phyloP scores from a whole-genome alignment of 208 protist genomes.

The Acanthamoeba quina region DNA sequence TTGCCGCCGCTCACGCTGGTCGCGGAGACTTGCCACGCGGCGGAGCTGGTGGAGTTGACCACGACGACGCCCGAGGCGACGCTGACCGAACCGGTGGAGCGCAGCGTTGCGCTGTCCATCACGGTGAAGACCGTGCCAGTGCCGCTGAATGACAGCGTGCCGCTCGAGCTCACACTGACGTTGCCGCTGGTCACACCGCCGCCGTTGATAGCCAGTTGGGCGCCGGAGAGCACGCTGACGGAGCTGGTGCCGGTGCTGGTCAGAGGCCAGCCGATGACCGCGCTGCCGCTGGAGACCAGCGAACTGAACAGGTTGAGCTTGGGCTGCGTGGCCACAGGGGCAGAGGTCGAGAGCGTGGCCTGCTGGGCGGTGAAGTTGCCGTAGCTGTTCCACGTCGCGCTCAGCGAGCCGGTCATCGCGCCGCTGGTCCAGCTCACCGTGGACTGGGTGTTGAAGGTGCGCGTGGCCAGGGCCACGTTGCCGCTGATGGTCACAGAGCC shows the following conservation, averaged over 20 bases:
- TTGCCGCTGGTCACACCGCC: slow-evolving; percentile 43
- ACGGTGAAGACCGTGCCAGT: not conserved
- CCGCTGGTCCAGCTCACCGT: slow-evolving; percentile 19
- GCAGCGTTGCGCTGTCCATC: slow-evolving; percentile 26
- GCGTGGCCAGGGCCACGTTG: not conserved
- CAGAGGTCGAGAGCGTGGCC: not conserved
- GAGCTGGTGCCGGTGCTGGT: not conserved
- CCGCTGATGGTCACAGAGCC: not conserved
- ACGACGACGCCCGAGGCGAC: slow-evolving; percentile 29
- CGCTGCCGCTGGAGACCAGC: not conserved
- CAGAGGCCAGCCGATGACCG: not conserved
- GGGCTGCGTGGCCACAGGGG: not conserved
- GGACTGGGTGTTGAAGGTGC: not conserved
- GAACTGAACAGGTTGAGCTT: slow-evolving; percentile 20
- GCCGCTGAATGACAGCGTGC: slow-evolving; percentile 14
- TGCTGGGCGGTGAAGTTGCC: not conserved
- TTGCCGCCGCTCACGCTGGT: slow-evolving; percentile 45
- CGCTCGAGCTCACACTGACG: not conserved
- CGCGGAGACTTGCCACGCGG: slow-evolving; percentile 34
- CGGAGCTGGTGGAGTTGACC: slow-evolving; percentile 45
- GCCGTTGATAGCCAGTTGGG: not conserved
- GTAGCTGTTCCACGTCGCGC: slow-evolving; percentile 70
- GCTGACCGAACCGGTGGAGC: not conserved
- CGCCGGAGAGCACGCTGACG: slow-evolving; percentile 9
- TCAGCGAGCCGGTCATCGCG: not conserved